Conservation (phyloP, 345 rosid genomes). For the Syzygium grande region DNA sequence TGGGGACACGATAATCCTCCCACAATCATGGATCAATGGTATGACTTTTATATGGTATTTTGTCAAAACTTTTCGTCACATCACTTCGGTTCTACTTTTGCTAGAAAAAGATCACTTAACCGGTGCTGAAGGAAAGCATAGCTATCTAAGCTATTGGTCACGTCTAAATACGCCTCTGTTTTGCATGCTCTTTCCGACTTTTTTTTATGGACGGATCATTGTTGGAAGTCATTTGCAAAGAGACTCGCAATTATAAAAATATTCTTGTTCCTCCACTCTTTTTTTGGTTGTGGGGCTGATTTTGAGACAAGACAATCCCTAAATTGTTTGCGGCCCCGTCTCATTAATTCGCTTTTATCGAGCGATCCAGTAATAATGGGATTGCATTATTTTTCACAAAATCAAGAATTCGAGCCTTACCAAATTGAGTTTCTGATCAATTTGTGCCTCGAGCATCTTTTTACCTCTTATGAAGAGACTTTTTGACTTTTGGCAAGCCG, state of each 20-base stretch:
- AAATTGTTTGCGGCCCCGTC: neutral
- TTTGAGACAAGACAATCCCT: neutral
- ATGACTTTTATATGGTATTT: neutral
- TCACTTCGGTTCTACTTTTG: neutral
- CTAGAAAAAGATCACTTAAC: neutral
- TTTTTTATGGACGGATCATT: neutral
- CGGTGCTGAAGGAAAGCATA: neutral
- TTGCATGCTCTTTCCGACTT: neutral
- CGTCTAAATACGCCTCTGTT: neutral
- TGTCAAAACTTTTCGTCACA: neutral
- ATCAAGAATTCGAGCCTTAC: no score
- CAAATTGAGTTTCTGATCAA: no score
- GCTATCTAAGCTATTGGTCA: neutral
- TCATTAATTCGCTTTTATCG: neutral
- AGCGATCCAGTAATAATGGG: accelerated
- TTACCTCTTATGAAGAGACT: no score
- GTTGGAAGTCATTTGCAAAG: neutral
- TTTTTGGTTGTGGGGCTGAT: neutral
- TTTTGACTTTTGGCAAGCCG: no score
- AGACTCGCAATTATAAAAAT: neutral
- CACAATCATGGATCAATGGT: neutral
- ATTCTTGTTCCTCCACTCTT: neutral
- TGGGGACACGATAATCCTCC: neutral
- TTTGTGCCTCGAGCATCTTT: no score
- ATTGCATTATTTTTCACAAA: no score